phyloP scores from a whole-genome alignment of 805 yeast species.

The Saturnispora dispora region DNA sequence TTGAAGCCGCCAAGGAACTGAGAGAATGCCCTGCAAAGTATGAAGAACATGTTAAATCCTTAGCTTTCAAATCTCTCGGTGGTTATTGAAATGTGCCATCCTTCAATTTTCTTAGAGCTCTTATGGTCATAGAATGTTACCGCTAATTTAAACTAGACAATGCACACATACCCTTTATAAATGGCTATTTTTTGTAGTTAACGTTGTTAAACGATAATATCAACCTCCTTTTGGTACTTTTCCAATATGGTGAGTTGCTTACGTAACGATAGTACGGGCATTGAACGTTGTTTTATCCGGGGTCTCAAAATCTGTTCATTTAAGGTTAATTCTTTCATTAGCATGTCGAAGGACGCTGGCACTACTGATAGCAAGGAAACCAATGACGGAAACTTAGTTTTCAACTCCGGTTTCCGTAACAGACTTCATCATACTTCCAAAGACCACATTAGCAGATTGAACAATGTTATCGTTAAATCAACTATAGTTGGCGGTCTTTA shows the following conservation, averaged over 20 bases:
- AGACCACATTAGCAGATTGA: conserved; percentile 21
- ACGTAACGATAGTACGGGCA: background rate
- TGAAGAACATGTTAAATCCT: conserved; percentile 51
- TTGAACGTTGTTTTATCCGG: conserved; percentile 17
- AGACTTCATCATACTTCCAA: conserved; percentile 12
- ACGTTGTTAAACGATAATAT: background rate
- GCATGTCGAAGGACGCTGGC: background rate
- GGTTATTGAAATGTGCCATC: background rate
- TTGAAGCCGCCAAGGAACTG: conserved; percentile 78
- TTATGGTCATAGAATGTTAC: background rate
- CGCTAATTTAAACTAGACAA: no score
- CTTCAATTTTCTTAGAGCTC: background rate
- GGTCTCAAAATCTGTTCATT: background rate
- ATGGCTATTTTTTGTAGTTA: background rate
- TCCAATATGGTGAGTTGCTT: background rate
- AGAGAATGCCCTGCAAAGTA: conserved; percentile 71
- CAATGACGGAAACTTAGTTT: background rate
- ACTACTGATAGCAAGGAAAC: background rate
- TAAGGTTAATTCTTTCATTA: background rate
- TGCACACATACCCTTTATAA: background rate
- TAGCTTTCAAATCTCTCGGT: conserved; percentile 34
- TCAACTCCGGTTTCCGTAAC: conserved; percentile 14
- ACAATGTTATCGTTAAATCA: conserved; percentile 24
- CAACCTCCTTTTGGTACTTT: background rate
- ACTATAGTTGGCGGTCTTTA: conserved; percentile 29